Evolutionary conservation across 2,329 filamentous ascomycete genomes (phyloP).

Genomic region (Sclerotinia spermophila): DNA sequence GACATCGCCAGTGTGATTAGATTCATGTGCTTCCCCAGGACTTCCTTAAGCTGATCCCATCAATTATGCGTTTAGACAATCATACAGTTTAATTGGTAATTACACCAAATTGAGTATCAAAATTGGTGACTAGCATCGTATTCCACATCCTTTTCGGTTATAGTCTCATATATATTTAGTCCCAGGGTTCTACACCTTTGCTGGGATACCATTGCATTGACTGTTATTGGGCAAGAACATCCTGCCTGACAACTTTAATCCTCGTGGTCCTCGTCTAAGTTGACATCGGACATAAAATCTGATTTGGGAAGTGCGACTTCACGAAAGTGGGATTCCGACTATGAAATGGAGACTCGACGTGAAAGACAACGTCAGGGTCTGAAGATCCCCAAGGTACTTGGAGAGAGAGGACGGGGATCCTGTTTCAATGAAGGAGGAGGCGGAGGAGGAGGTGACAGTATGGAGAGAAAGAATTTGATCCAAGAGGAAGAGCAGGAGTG

Average conservation of each 20-base stretch:
- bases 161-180: not conserved
- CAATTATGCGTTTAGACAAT: not conserved
- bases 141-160: not conserved
- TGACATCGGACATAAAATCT: conserved; percentile 17
- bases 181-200: not conserved
- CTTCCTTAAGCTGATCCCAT: not conserved
- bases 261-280: not conserved
- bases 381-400: conserved; percentile 1
- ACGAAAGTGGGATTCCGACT: conserved; percentile 8
- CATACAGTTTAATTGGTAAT: not conserved
- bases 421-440: not conserved
- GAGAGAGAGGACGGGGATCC: not conserved
- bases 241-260: conserved; percentile 9
- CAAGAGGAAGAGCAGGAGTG: not conserved
- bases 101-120: not conserved
- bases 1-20: not conserved
- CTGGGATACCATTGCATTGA: conserved; percentile 8
- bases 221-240: not conserved
- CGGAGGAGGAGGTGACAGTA: not conserved
- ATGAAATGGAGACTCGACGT: conserved; percentile 4
- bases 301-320: conserved; percentile 1
- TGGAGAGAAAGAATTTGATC: not conserved
- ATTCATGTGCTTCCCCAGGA: conserved; percentile 7
- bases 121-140: not conserved
- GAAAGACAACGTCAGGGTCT: conserved; percentile 8